phyloP scores from a whole-genome alignment of 73 alveolate species.

The Tetrahymena elliotti region DNA sequence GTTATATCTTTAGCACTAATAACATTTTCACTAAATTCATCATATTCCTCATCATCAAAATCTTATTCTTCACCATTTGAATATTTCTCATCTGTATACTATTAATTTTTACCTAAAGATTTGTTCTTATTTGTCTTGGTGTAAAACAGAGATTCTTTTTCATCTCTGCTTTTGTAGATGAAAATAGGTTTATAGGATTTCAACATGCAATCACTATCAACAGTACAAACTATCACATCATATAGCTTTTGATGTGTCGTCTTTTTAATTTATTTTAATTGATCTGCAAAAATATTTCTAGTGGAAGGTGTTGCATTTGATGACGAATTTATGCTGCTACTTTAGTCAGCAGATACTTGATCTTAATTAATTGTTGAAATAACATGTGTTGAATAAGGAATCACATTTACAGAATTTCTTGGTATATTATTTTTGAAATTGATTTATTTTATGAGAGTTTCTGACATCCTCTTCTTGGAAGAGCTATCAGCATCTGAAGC shows the following conservation, averaged over 20 bases:
- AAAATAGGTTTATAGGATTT: neutral
- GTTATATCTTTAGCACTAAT: conserved; percentile 23
- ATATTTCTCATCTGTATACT: neutral
- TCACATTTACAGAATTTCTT: neutral
- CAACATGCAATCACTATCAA: neutral
- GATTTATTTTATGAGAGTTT: neutral
- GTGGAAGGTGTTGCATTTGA: neutral
- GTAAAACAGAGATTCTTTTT: neutral
- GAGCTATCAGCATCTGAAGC: neutral
- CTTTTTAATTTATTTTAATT: neutral
- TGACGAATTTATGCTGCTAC: neutral
- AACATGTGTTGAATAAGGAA: neutral
- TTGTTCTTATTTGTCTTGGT: neutral
- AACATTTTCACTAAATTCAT: conserved; percentile 22
- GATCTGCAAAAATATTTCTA: neutral
- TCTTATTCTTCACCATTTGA: neutral
- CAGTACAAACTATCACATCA: neutral
- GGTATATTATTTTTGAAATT: neutral
- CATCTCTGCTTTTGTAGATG: neutral
- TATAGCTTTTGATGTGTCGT: neutral
- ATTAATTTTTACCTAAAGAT: neutral
- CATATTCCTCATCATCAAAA: conserved; percentile 1
- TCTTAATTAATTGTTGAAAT: too few relatives aligned
- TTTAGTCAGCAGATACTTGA: neutral
- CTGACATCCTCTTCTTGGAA: neutral